Evolutionary conservation across 495 filamentous ascomycete species (phyloP).

Genomic region (Xylaria flabelliformis): DNA sequence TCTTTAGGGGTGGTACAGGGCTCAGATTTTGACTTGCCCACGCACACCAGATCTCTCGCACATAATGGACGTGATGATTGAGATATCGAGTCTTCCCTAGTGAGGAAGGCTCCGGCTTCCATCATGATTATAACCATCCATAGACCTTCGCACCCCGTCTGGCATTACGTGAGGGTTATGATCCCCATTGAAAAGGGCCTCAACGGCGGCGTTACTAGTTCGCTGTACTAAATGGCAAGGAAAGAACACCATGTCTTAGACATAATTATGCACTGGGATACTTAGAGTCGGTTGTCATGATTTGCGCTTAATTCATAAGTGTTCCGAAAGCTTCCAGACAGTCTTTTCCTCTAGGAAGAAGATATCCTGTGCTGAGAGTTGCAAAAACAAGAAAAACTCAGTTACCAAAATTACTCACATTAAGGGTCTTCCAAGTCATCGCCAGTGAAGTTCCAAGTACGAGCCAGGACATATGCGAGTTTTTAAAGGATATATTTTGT

Average conservation of each 20-base stretch:
- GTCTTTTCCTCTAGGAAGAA: neutral
- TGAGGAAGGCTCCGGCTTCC: neutral
- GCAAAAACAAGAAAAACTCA: neutral
- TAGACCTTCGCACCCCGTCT: neutral
- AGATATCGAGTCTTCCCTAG: neutral
- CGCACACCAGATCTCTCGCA: conserved; percentile 23
- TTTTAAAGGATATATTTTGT: neutral
- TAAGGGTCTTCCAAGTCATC: neutral
- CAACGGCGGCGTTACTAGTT: neutral
- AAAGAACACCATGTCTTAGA: neutral
- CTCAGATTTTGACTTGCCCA: conserved; percentile 4
- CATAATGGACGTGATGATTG: neutral
- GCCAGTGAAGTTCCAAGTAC: neutral
- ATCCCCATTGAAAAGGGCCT: neutral
- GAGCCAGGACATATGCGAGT: neutral
- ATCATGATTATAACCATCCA: neutral
- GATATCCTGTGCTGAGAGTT: neutral
- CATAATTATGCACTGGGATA: neutral
- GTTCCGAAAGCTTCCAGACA: neutral
- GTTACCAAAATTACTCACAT: neutral
- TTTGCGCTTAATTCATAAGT: too few species aligned
- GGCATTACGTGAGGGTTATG: neutral
- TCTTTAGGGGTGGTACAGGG: neutral
- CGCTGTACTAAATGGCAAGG: conserved; percentile 1
- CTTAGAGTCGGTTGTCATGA: neutral